These are phyloP conservation scores for Boletus smithii DNA, from an alignment of 1,284 basidiomycete species.

Conservation along the genomic window DNA sequence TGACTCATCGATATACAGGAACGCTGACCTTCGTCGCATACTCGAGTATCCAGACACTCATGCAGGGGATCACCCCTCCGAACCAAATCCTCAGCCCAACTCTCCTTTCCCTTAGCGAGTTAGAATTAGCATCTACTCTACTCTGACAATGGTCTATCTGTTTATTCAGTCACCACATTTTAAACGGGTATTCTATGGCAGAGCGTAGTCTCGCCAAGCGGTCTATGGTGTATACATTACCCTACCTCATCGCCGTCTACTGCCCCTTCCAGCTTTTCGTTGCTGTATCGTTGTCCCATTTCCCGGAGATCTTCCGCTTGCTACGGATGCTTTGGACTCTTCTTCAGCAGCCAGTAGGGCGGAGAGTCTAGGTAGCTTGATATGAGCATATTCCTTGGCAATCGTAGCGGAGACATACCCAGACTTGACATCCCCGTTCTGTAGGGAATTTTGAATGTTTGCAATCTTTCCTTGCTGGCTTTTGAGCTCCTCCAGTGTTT, in stretches of 20 bases:
- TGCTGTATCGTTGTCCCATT: conserved; percentile 28
- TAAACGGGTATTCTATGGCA: conserved; percentile 9
- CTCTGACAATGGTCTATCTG: too few species aligned
- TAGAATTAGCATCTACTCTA: background rate
- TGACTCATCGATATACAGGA: conserved; percentile 40
- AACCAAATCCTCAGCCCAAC: conserved; percentile 9
- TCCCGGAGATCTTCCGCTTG: conserved; percentile 14
- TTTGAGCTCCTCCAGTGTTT: conserved; percentile 67
- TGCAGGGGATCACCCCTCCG: conserved; percentile 5
- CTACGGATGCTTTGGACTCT: conserved; percentile 27
- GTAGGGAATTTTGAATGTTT: conserved; percentile 55
- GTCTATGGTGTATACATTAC: too few species aligned
- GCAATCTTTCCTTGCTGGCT: conserved; percentile 63
- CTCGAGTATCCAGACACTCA: conserved; percentile 45
- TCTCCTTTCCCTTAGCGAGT: conserved; percentile 7
- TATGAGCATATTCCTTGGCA: conserved; percentile 13
- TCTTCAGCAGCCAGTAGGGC: conserved; percentile 35
- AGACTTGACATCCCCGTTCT: conserved; percentile 56
- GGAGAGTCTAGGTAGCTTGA: conserved; percentile 36
- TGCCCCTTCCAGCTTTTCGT: conserved; percentile 29
- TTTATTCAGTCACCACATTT: too few species aligned
- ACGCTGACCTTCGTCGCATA: conserved; percentile 52
- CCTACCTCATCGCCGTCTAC: conserved; percentile 29
- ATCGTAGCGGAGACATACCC: conserved; percentile 39
- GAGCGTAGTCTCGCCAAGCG: too few species aligned